These are phyloP conservation scores for Heteromeles arbutifolia DNA, from an alignment of 306 rosid genomes.

Conservation along the genomic window DNA sequence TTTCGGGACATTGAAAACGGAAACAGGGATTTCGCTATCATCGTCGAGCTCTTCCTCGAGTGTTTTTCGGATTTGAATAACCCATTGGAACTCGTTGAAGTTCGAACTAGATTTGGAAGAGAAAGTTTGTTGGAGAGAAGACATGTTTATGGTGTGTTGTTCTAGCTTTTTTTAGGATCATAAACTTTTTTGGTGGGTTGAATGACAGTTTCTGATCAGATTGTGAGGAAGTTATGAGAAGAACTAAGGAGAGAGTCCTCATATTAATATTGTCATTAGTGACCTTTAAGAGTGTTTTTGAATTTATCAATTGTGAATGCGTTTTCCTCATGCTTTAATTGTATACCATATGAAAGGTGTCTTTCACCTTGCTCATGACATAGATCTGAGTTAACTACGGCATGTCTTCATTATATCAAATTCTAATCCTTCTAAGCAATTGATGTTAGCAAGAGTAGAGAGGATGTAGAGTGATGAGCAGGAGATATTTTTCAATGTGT, in stretches of 20 bases:
- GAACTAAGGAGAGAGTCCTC: neutral
- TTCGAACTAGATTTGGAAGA: conserved; percentile 24
- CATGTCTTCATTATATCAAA: too few species aligned
- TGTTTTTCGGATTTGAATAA: conserved; percentile 48
- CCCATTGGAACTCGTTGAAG: conserved; percentile 60
- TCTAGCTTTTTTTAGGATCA: neutral
- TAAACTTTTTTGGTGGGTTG: neutral
- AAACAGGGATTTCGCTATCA: conserved; percentile 34
- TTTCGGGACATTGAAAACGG: conserved; percentile 55
- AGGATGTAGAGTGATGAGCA: too few species aligned
- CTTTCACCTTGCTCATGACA: neutral
- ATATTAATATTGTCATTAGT: conserved; percentile 3
- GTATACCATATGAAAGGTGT: neutral
- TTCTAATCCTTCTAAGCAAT: too few species aligned
- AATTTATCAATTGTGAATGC: neutral
- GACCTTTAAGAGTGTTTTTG: neutral
- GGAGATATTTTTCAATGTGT: too few species aligned
- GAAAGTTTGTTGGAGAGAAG: conserved; percentile 13
- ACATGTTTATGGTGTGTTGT: conserved; percentile 3
- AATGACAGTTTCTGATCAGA: conserved; percentile 4
- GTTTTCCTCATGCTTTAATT: conserved; percentile 21
- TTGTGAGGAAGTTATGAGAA: conserved; percentile 18
- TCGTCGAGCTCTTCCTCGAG: conserved; percentile 62
- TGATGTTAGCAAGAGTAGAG: too few species aligned
- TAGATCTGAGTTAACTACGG: too few species aligned